Percentiles rank a stretch among this genome's conserved stretches.
These are phyloP conservation scores for Lithohypha guttulata DNA, from an alignment of 2,329 filamentous ascomycete genomes.

Conservation along the genomic window DNA sequence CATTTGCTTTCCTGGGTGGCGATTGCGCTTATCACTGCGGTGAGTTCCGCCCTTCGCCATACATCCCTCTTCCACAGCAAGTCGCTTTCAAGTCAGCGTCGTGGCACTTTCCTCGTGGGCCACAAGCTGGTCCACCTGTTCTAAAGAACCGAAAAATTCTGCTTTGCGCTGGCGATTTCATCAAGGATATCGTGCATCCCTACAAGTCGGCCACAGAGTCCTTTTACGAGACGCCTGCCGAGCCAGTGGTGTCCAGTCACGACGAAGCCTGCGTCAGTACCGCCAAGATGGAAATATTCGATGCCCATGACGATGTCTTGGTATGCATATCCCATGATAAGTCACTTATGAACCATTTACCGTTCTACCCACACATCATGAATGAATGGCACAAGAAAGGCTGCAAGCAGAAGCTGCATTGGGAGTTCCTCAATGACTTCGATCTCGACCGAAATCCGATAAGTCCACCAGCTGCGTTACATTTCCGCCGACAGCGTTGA, in stretches of 20 bases:
- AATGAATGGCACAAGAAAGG: conserved; percentile 25
- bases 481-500: no score
- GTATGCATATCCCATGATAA: conserved; percentile 24
- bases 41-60: conserved; percentile 32
- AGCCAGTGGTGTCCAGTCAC: conserved; percentile 8
- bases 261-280: conserved; percentile 11
- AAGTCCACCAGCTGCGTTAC: no score
- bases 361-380: conserved; percentile 20
- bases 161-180: conserved; percentile 5
- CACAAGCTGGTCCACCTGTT: neutral
- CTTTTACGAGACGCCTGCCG: conserved; percentile 12
- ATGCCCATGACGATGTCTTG: conserved; percentile 23
- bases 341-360: conserved; percentile 19
- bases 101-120: neutral
- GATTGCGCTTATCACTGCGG: conserved; percentile 38
- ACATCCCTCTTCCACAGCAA: conserved; percentile 7
- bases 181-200: conserved; percentile 3
- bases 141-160: conserved; percentile 1
- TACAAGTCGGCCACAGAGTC: conserved; percentile 22
- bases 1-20: conserved; percentile 42
- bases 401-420: conserved; percentile 19
- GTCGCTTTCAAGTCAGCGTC: conserved; percentile 1
- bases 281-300: conserved; percentile 15
- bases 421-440: conserved; percentile 16
- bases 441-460: neutral